Conservation (phyloP, 768 basidiomycete genomes). For the Lactarius hengduanensis region DNA sequence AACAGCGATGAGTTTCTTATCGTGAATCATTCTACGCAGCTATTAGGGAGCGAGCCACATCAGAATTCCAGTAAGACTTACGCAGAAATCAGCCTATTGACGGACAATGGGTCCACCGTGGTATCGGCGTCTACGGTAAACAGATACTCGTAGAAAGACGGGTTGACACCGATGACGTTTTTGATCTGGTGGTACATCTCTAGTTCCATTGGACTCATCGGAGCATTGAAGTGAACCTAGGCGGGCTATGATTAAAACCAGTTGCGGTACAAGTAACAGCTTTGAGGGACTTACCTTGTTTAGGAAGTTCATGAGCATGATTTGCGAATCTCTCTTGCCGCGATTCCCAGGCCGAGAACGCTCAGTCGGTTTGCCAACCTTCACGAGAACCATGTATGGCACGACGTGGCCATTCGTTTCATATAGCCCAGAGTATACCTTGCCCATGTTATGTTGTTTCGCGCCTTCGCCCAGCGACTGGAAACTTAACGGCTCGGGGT, state of each 20-base stretch:
- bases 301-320: slow-evolving; percentile 94
- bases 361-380: slow-evolving; percentile 95
- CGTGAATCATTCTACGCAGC: slow-evolving; percentile 83
- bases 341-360: slow-evolving; percentile 92
- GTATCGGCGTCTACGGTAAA: slow-evolving; percentile 97
- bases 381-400: slow-evolving; percentile 88
- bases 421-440: slow-evolving; percentile 94
- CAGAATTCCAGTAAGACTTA: slow-evolving; percentile 43
- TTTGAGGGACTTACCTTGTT: slow-evolving; percentile 62
- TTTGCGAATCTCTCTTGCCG: slow-evolving; percentile 97
- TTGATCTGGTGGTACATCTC: slow-evolving; percentile 99
- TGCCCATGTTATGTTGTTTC: slow-evolving; percentile 97
- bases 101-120: slow-evolving; percentile 80
- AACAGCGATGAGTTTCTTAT: slow-evolving; percentile 89
- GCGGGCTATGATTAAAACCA: slow-evolving; percentile 3
- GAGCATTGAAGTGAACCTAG: slow-evolving; percentile 92
- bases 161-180: slow-evolving; percentile 99
- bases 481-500: slow-evolving; percentile 95
- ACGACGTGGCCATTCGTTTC: slow-evolving; percentile 95
- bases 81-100: slow-evolving; percentile 94
- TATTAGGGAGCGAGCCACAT: background rate
- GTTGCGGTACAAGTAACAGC: background rate
- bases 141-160: slow-evolving; percentile 95
- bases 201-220: slow-evolving; percentile 95
- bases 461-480: slow-evolving; percentile 90